Evolutionary conservation across 192 early-diverging fungal species (phyloP).

Genomic region (Coemansia guatemalensis): DNA sequence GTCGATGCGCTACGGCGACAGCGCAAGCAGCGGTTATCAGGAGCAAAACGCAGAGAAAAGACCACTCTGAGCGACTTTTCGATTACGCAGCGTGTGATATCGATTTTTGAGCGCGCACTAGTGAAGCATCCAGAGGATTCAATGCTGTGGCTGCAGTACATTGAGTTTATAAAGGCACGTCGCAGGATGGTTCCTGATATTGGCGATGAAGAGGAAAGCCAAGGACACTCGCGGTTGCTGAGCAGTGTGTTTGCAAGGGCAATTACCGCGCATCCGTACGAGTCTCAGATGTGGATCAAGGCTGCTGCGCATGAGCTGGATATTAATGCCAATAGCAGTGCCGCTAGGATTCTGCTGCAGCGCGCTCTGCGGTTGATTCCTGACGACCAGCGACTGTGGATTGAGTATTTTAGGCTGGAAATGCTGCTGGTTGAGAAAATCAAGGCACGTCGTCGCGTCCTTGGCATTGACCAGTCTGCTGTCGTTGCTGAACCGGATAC

Average conservation of each 20-base stretch:
- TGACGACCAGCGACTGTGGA: constrained; percentile 72
- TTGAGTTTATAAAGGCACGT: constrained; percentile 70
- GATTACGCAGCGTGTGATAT: constrained; percentile 70
- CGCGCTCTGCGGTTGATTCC: constrained; percentile 83
- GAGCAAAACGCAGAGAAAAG: constrained; percentile 15
- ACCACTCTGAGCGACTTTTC: constrained; percentile 75
- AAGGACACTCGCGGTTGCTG: constrained; percentile 56
- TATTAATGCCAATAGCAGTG: constrained; percentile 73
- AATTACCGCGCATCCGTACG: constrained; percentile 82
- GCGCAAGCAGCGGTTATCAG: constrained; percentile 65
- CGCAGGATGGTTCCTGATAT: constrained; percentile 29
- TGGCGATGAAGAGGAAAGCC: constrained; percentile 14
- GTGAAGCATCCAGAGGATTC: constrained; percentile 78
- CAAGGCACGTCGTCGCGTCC: constrained; percentile 71
- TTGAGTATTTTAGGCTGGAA: constrained; percentile 93
- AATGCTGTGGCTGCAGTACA: constrained; percentile 88
- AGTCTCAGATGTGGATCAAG: constrained; percentile 84
- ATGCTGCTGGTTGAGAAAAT: constrained; percentile 86
- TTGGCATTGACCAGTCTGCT: constrained; percentile 61
- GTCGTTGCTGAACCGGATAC: background rate
- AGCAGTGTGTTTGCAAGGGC: constrained; percentile 78
- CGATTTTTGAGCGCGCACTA: constrained; percentile 77
- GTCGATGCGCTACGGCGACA: constrained; percentile 79
- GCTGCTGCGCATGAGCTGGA: constrained; percentile 90
- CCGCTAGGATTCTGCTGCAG: constrained; percentile 80